Evolutionary conservation across 2,329 filamentous ascomycete species (phyloP).

Genomic region (Beauveria australis): DNA sequence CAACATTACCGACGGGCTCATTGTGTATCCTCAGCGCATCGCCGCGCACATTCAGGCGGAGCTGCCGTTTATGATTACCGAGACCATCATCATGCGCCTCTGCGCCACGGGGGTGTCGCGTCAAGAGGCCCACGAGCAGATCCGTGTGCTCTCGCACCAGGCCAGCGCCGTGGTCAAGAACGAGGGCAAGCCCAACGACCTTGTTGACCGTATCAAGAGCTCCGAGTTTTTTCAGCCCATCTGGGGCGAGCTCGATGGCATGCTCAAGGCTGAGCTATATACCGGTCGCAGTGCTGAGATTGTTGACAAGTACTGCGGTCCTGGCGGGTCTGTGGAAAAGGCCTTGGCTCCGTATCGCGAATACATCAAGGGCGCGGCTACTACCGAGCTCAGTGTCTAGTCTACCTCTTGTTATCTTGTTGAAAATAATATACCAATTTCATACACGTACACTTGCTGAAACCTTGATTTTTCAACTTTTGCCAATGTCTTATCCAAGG

Average conservation of each 20-base stretch:
- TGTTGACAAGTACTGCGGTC: slow-evolving; percentile 37
- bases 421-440: too few relatives aligned
- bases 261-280: slow-evolving; percentile 55
- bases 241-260: slow-evolving; percentile 56
- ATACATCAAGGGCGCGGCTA: slow-evolving; percentile 26
- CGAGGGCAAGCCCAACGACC: slow-evolving; percentile 66
- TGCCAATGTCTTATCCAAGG: too few relatives aligned
- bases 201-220: slow-evolving; percentile 67
- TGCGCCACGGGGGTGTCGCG: slow-evolving; percentile 61
- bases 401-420: too few relatives aligned
- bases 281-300: slow-evolving; percentile 37
- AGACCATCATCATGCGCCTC: slow-evolving; percentile 65
- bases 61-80: slow-evolving; percentile 78
- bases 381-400: slow-evolving; percentile 31
- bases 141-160: slow-evolving; percentile 73
- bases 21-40: slow-evolving; percentile 74
- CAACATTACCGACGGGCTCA: slow-evolving; percentile 60
- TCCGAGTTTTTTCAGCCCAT: slow-evolving; percentile 70
- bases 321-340: slow-evolving; percentile 30
- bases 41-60: slow-evolving; percentile 60
- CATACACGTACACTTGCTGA: too few relatives aligned
- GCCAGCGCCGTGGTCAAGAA: slow-evolving; percentile 53
- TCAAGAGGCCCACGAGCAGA: slow-evolving; percentile 81
- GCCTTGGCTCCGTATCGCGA: slow-evolving; percentile 28
- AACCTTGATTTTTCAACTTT: too few relatives aligned